These are phyloP conservation scores for Tolypocladium cylindrosporum DNA, from an alignment of 2,329 filamentous ascomycete genomes.

Conservation along the genomic window DNA sequence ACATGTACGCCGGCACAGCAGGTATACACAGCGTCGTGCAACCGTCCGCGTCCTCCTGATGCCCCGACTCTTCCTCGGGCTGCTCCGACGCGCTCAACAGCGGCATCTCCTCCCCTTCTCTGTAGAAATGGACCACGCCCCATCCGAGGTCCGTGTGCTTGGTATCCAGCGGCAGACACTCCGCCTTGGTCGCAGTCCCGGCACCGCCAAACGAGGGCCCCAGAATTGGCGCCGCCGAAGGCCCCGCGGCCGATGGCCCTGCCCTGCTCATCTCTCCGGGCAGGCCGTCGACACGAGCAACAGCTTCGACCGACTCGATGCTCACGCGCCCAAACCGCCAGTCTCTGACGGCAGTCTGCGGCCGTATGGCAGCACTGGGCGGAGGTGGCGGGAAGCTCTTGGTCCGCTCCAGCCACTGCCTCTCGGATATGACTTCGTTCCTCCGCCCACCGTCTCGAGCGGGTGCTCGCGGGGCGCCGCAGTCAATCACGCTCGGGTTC, in stretches of 20 bases:
- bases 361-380: constrained; percentile 32
- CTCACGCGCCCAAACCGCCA: constrained; percentile 74
- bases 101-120: constrained; percentile 68
- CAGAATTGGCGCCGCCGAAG: constrained; percentile 40
- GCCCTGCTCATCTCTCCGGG: constrained; percentile 27
- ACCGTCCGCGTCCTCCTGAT: constrained; percentile 35
- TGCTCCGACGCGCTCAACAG: constrained; percentile 30
- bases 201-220: constrained; percentile 46
- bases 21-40: constrained; percentile 89
- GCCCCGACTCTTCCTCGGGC: constrained; percentile 14
- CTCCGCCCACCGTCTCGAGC: constrained; percentile 21
- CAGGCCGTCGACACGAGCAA: constrained; percentile 17
- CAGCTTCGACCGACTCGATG: constrained; percentile 72
- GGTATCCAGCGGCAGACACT: constrained; percentile 61
- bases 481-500: constrained; percentile 34
- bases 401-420: constrained; percentile 28
- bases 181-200: constrained; percentile 73
- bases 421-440: constrained; percentile 27
- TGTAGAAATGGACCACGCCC: constrained; percentile 90
- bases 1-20: constrained; percentile 89
- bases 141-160: constrained; percentile 73
- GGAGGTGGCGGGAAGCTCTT: constrained; percentile 32
- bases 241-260: constrained; percentile 34
- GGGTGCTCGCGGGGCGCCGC: constrained; percentile 30
- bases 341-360: constrained; percentile 47